Evolutionary conservation across 2,329 filamentous ascomycete species (phyloP).

Genomic region (Metarhizium anisopliae): DNA sequence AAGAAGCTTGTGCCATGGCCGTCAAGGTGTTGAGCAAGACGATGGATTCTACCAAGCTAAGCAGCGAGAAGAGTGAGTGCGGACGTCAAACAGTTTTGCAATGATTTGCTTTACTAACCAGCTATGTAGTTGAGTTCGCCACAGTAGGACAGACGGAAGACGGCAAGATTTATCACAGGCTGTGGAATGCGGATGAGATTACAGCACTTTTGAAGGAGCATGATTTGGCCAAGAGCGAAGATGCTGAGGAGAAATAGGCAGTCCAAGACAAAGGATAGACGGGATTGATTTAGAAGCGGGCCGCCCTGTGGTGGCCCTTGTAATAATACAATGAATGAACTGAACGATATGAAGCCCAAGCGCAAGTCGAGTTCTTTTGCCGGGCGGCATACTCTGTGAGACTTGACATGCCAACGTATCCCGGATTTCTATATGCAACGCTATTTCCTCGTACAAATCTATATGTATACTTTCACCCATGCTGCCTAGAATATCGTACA

Average conservation of each 20-base stretch:
- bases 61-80: slow-evolving; percentile 93
- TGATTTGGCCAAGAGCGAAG: slow-evolving; percentile 81
- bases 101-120: slow-evolving; percentile 8
- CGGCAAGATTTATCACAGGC: slow-evolving; percentile 94
- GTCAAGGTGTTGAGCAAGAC: slow-evolving; percentile 99
- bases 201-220: slow-evolving; percentile 90
- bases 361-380: background rate
- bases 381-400: background rate
- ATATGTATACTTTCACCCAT: background rate
- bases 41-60: slow-evolving; percentile 98
- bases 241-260: slow-evolving; percentile 53
- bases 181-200: slow-evolving; percentile 97
- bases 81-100: slow-evolving; percentile 10
- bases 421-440: background rate
- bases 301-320: slow-evolving; percentile 4
- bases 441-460: background rate
- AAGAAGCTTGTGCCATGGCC: slow-evolving; percentile 93
- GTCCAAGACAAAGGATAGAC: slow-evolving; percentile 2
- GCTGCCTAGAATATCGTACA: no score
- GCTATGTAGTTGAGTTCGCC: slow-evolving; percentile 77
- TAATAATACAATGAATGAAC: slow-evolving; percentile 11
- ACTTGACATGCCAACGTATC: background rate
- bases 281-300: slow-evolving; percentile 6
- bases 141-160: slow-evolving; percentile 93
- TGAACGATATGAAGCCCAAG: background rate